Conservation (phyloP, 257 asterid species). For the Capsicum baccatum region DNA sequence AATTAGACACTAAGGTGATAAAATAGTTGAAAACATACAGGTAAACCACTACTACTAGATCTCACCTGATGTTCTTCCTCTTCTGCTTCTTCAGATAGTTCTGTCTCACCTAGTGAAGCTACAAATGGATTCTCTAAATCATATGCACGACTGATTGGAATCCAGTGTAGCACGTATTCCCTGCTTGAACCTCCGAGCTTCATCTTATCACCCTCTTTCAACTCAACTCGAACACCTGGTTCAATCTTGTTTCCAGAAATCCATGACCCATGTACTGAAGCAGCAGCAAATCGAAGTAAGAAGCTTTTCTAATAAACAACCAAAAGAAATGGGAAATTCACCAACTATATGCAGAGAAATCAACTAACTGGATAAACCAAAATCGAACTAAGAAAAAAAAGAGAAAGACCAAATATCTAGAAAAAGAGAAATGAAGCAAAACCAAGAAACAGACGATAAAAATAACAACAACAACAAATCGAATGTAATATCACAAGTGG, state of each 20-base stretch:
- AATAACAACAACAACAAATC: too few species aligned
- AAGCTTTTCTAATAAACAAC: background rate
- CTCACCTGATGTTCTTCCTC: slow-evolving; percentile 44
- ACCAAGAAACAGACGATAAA: too few species aligned
- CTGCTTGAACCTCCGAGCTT: slow-evolving; percentile 83
- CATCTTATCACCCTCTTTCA: slow-evolving; percentile 72
- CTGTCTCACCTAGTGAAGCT: slow-evolving; percentile 51
- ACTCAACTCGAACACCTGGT: slow-evolving; percentile 55
- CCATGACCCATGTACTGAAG: slow-evolving; percentile 85
- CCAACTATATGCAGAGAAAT: background rate
- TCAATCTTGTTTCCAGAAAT: slow-evolving; percentile 71
- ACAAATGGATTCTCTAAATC: slow-evolving; percentile 62
- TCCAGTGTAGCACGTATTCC: slow-evolving; percentile 79
- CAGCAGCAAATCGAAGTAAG: background rate
- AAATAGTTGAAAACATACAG: background rate
- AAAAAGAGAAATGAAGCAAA: background rate
- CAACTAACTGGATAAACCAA: background rate
- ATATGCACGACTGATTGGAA: slow-evolving; percentile 73
- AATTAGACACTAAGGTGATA: slow-evolving; percentile 1
- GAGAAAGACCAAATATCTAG: background rate
- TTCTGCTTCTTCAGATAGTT: slow-evolving; percentile 42
- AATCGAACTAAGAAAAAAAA: background rate
- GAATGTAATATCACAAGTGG: too few species aligned
- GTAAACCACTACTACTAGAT: background rate
- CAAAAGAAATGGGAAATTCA: background rate